Conservation (phyloP, 2,329 filamentous ascomycete species). For the Arthroderma sp. region DNA sequence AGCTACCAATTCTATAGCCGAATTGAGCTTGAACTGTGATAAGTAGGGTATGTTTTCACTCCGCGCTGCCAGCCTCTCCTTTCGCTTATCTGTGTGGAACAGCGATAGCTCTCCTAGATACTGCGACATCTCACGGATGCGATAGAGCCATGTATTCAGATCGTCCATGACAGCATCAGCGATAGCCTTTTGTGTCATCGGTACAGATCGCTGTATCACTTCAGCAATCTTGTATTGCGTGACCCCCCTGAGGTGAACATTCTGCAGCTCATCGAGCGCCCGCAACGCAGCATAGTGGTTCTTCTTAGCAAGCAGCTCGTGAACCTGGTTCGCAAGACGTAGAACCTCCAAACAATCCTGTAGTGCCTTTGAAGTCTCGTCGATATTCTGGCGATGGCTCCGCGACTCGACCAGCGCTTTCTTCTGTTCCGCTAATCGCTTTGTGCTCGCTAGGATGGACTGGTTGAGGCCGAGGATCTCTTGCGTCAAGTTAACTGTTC, state of each 20-base stretch:
- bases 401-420: slow-evolving; percentile 86
- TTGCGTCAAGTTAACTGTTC: slow-evolving; percentile 73
- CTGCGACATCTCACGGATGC: slow-evolving; percentile 89
- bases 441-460: slow-evolving; percentile 87
- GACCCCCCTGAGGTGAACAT: slow-evolving; percentile 87
- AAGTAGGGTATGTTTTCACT: slow-evolving; percentile 64
- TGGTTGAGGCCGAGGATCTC: slow-evolving; percentile 90
- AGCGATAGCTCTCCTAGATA: slow-evolving; percentile 94
- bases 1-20: slow-evolving; percentile 85
- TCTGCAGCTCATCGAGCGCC: slow-evolving; percentile 87
- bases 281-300: slow-evolving; percentile 92
- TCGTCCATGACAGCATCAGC: slow-evolving; percentile 96
- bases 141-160: slow-evolving; percentile 90
- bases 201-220: slow-evolving; percentile 91
- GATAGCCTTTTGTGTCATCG: slow-evolving; percentile 80
- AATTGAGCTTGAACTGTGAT: slow-evolving; percentile 80
- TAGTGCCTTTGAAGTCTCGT: slow-evolving; percentile 77
- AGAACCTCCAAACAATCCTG: slow-evolving; percentile 87
- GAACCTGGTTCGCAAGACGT: slow-evolving; percentile 83
- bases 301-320: slow-evolving; percentile 82
- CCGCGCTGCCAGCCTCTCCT: slow-evolving; percentile 70
- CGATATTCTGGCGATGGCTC: slow-evolving; percentile 85
- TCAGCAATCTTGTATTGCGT: slow-evolving; percentile 91
- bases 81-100: slow-evolving; percentile 82
- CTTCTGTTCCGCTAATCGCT: slow-evolving; percentile 89